A percentile compares a stretch with the other conserved stretches of the same genome.
Conservation (phyloP, 2,329 filamentous ascomycete genomes). For the Aspergillus jensenii region DNA sequence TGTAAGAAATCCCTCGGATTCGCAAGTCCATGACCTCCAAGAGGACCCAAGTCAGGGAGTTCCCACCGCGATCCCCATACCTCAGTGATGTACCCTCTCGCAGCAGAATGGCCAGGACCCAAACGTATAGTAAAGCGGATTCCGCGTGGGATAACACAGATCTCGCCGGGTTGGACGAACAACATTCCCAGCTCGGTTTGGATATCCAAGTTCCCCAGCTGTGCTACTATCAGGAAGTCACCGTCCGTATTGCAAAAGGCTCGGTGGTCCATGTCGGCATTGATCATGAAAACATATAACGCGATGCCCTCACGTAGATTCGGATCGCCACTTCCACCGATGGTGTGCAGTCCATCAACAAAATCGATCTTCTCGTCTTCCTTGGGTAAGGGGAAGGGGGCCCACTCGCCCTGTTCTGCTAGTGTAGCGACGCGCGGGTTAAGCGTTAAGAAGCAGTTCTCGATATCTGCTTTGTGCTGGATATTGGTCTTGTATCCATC, state of each 20-base stretch:
- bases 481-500: constrained; percentile 43
- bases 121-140: constrained; percentile 58
- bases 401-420: constrained; percentile 56
- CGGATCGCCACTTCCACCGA: constrained; percentile 56
- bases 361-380: constrained; percentile 52
- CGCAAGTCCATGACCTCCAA: constrained; percentile 65
- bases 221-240: constrained; percentile 62
- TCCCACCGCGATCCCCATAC: constrained; percentile 62
- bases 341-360: constrained; percentile 53
- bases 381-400: constrained; percentile 53
- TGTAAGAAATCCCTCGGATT: constrained; percentile 63
- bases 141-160: constrained; percentile 62
- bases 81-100: constrained; percentile 63
- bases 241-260: constrained; percentile 62
- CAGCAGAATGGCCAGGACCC: constrained; percentile 51
- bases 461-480: constrained; percentile 29
- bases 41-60: constrained; percentile 62
- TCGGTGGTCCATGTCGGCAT: constrained; percentile 53
- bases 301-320: constrained; percentile 54
- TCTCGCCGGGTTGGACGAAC: constrained; percentile 62
- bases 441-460: constrained; percentile 31
- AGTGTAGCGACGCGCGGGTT: constrained; percentile 54
- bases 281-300: constrained; percentile 55
- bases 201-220: constrained; percentile 61
- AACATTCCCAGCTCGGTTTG: constrained; percentile 64